Conservation (phyloP, 768 basidiomycete genomes). For the Tricholoma bakamatsutake region DNA sequence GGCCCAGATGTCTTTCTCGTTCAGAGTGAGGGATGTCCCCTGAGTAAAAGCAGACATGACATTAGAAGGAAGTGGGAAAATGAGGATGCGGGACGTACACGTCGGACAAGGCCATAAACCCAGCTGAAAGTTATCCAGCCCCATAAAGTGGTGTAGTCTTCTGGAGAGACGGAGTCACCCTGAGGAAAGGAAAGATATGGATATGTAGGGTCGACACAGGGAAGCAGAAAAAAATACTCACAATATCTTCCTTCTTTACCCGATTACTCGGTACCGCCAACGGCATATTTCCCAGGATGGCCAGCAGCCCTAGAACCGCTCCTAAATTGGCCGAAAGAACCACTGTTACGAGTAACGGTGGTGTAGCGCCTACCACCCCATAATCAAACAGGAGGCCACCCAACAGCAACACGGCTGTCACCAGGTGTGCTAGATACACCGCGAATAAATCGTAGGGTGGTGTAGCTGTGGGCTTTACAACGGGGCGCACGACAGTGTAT, state of each 20-base stretch:
- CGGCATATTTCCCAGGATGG: slow-evolving; percentile 55
- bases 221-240: slow-evolving; percentile 26
- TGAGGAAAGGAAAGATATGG: slow-evolving; percentile 21
- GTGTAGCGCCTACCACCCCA: slow-evolving; percentile 37
- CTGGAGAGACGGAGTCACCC: slow-evolving; percentile 56
- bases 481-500: slow-evolving; percentile 55
- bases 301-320: slow-evolving; percentile 36
- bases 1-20: slow-evolving; percentile 67
- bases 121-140: slow-evolving; percentile 71
- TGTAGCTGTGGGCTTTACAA: slow-evolving; percentile 50
- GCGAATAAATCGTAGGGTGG: slow-evolving; percentile 59
- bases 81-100: slow-evolving; percentile 22
- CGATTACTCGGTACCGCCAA: slow-evolving; percentile 52
- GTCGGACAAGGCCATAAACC: slow-evolving; percentile 59
- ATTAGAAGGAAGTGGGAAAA: background rate
- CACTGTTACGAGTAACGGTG: slow-evolving; percentile 22
- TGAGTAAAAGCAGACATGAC: slow-evolving; percentile 6
- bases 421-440: slow-evolving; percentile 47
- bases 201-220: background rate
- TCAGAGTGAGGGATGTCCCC: slow-evolving; percentile 50
- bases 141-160: slow-evolving; percentile 71
- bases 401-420: slow-evolving; percentile 40
- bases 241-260: slow-evolving; percentile 54
- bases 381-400: slow-evolving; percentile 52
- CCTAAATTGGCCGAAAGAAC: slow-evolving; percentile 37